Base-by-base conservation (phyloP, 768 basidiomycete species). In the Tephrocybe sp. region DNA sequence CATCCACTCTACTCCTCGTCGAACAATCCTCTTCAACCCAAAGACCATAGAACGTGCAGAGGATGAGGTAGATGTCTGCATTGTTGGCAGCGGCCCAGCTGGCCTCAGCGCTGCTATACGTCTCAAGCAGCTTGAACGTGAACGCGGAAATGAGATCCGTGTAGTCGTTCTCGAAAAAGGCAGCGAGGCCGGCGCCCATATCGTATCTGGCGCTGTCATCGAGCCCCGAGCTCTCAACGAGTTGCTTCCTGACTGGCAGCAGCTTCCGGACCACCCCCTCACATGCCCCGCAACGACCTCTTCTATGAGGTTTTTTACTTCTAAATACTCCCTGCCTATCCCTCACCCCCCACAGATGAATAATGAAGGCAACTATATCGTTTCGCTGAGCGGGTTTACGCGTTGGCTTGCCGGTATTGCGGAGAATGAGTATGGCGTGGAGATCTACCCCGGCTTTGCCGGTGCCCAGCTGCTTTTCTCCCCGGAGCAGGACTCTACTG, bases 281-380 rank as follows among this genome's bases (percentile, higher is more conserved):
- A 85, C 78, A 19, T 89, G 89, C 60, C 82, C 83, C 0, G 92
- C 93, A 0, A 84, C 80, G 0, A 83, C 81, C 22, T 89, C 87
- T 19, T 68, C 74, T 9, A 98, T 99, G 96, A 83, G 89, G 35
- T 92, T 83, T 63, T 76, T 99, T 54, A 94, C 95, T 9, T 52
- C 74, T 16, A 82, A 74, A 13, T 62, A 64, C 46, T 79, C 88
- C 9, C 69, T 94, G 53, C 92, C 92, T 11, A 82, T 98, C 39
- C 97, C 93, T 0, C 95, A 98, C 63, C 96, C 97, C 3, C 95
- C 96, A 0, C 95, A 98, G 67, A 99, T 99, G 97, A 74, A 76
- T 60, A 97, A 97, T 75, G 80, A 87, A 24, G 80, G 95, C 40
- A 99, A 98, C 70, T 98, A 92, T 66, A 85, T 98, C 62, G 72